Conservation (phyloP, 345 rosid genomes). For the Hypericum androsaemum region DNA sequence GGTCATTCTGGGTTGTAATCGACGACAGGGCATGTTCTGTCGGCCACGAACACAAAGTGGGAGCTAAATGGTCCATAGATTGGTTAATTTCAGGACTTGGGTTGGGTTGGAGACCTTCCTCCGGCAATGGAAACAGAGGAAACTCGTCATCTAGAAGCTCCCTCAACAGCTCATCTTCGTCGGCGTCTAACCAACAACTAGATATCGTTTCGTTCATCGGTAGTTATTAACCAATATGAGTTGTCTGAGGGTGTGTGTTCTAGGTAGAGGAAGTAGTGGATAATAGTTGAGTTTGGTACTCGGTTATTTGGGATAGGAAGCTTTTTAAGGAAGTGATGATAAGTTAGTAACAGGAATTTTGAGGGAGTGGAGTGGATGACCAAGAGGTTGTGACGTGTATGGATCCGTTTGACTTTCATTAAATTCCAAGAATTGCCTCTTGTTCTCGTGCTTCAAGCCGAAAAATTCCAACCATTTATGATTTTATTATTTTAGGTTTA, state of each 20-base stretch:
- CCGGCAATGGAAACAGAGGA: slow-evolving; percentile 33
- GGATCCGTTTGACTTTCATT: slow-evolving; percentile 13
- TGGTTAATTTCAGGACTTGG: slow-evolving; percentile 16
- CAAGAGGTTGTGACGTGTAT: slow-evolving; percentile 20
- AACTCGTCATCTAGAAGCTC: slow-evolving; percentile 44
- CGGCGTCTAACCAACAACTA: slow-evolving; percentile 10
- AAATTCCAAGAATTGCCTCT: slow-evolving; percentile 6
- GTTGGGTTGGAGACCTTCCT: slow-evolving; percentile 11
- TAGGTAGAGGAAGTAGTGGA: slow-evolving; percentile 5
- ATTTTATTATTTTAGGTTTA: no score
- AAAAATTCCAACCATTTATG: no score
- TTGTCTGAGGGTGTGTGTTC: background rate
- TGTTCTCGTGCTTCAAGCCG: slow-evolving; percentile 4
- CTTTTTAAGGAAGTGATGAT: background rate
- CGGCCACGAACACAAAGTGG: slow-evolving; percentile 48
- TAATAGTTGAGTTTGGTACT: no score
- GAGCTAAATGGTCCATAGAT: slow-evolving; percentile 20
- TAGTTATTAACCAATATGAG: background rate
- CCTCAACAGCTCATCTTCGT: slow-evolving; percentile 36
- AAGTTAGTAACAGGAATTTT: slow-evolving; percentile 7
- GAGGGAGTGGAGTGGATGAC: slow-evolving; percentile 44
- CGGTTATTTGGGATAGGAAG: background rate
- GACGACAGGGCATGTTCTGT: slow-evolving; percentile 40
- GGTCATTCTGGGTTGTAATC: slow-evolving; percentile 15
- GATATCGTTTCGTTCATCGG: background rate